Evolutionary conservation across 306 rosid genomes (phyloP).

Genomic region (Fragaria iinumae): DNA sequence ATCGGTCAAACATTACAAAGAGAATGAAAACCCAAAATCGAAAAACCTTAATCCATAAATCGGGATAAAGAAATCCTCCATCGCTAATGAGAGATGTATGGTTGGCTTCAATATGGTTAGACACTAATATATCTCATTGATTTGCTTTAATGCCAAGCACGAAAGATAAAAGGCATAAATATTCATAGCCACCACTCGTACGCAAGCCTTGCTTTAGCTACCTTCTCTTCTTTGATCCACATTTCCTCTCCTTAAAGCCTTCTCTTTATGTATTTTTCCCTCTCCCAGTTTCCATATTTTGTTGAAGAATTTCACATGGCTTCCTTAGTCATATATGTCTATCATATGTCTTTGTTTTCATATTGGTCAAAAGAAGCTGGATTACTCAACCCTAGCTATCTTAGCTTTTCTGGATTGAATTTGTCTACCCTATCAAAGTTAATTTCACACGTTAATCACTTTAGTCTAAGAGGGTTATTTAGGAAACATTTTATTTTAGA

Average conservation of each 20-base stretch:
- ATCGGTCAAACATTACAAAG: not conserved
- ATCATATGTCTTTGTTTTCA: not conserved
- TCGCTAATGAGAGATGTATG: not conserved
- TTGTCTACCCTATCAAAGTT: not conserved
- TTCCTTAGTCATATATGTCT: not conserved
- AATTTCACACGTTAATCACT: not conserved
- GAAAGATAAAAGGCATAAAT: not conserved
- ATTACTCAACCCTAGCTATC: not conserved
- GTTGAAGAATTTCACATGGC: conserved; percentile 9
- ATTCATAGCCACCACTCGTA: not conserved
- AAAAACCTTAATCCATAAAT: not conserved
- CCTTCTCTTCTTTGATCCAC: conserved; percentile 3
- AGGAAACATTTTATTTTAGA: not conserved
- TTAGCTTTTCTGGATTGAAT: not conserved
- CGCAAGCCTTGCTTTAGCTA: conserved; percentile 19
- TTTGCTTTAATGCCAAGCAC: conserved; percentile 5
- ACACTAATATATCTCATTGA: not conserved
- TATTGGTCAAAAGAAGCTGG: conserved; percentile 17
- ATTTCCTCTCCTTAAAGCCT: conserved; percentile 6
- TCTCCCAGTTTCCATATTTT: not conserved
- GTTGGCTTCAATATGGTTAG: conserved; percentile 3
- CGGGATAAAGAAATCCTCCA: not conserved
- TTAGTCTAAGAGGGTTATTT: not conserved
- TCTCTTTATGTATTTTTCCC: conserved; percentile 4
- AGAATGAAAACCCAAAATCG: not conserved